Evolutionary conservation across 75 land plant genomes (phyloP).

Genomic region (Larix kaempferi): DNA sequence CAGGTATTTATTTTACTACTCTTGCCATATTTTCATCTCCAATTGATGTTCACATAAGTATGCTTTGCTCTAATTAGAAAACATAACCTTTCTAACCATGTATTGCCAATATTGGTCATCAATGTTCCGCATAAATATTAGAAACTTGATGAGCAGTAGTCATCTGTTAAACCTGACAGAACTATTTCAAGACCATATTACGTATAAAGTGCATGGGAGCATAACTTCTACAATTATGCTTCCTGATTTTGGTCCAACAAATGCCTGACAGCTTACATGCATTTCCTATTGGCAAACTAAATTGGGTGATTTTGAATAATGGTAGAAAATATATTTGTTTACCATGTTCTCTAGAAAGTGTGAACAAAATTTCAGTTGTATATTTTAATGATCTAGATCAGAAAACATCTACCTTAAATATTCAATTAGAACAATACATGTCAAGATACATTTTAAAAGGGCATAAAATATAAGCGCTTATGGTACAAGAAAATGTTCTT

Average conservation of each 20-base stretch:
- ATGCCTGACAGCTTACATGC: neutral
- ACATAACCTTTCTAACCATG: neutral
- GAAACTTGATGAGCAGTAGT: neutral
- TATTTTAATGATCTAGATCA: neutral
- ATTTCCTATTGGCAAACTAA: neutral
- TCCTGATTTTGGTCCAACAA: neutral
- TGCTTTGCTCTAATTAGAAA: neutral
- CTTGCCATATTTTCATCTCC: neutral
- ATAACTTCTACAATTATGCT: neutral
- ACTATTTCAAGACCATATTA: neutral
- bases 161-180: neutral
- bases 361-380: neutral
- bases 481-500: neutral
- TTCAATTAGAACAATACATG: neutral
- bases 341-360: neutral
- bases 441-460: neutral
- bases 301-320: neutral
- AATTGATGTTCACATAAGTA: neutral
- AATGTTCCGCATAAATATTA: neutral
- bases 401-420: neutral
- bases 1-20: conserved; percentile 41
- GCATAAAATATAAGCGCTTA: neutral
- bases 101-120: neutral
- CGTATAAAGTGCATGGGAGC: neutral
- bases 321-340: neutral